These are phyloP conservation scores for Fagopyrum homotropicum DNA, from an alignment of 148 eudicot genomes.

Conservation along the genomic window DNA sequence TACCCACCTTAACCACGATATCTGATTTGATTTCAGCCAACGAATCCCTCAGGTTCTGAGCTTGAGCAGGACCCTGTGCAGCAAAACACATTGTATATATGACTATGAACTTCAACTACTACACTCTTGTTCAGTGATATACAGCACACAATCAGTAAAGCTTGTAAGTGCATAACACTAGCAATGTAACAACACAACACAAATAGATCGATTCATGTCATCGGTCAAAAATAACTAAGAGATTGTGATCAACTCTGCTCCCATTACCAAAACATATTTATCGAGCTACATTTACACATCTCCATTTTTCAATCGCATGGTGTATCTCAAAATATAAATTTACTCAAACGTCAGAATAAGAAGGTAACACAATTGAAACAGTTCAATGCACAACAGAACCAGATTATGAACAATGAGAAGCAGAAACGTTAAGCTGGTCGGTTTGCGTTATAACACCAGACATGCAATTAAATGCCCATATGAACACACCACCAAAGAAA, in stretches of 20 bases:
- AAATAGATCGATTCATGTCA: not conserved
- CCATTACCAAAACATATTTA: not conserved
- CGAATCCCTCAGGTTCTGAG: conserved; percentile 89
- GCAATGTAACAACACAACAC: not conserved
- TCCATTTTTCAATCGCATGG: not conserved
- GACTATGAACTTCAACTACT: not conserved
- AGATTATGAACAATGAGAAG: not conserved
- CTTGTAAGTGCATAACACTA: not conserved
- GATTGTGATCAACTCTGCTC: not conserved
- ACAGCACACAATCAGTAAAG: not conserved
- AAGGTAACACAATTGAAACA: not conserved
- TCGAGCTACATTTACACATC: not conserved
- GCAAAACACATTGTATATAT: conserved; percentile 3
- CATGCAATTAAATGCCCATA: not conserved
- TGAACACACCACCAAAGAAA: not conserved
- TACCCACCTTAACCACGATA: conserved; percentile 68
- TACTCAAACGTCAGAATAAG: not conserved
- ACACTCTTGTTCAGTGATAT: not conserved
- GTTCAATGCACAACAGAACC: not conserved
- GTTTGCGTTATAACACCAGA: not conserved
- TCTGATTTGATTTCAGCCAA: conserved; percentile 74
- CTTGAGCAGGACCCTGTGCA: conserved; percentile 90
- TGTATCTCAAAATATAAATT: not conserved
- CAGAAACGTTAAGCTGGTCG: not conserved
- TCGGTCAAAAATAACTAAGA: not conserved